Percentiles rank a stretch among this genome's conserved stretches.
These are phyloP conservation scores for Cutaneotrichosporon daszewskae DNA, from an alignment of 1,284 basidiomycete species.

Conservation along the genomic window DNA sequence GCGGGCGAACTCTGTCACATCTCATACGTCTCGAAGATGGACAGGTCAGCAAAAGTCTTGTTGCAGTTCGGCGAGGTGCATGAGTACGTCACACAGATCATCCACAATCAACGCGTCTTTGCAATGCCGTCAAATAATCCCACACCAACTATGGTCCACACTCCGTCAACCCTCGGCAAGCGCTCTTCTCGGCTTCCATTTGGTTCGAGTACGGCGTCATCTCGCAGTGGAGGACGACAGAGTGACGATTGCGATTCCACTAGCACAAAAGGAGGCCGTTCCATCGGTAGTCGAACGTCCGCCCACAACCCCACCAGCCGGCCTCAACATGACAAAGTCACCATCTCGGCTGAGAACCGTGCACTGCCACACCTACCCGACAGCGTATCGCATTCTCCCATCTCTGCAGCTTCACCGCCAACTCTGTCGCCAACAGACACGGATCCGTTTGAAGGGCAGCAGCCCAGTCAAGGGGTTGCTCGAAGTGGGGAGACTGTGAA, in stretches of 20 bases:
- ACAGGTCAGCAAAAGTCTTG: background rate
- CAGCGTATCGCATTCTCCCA: too few relatives aligned
- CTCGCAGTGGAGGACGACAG: slow-evolving; percentile 15
- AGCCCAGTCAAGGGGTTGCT: too few relatives aligned
- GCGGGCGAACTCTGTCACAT: slow-evolving; percentile 62
- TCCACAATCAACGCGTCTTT: background rate
- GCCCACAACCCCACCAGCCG: slow-evolving; percentile 26
- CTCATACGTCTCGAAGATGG: background rate
- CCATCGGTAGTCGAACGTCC: slow-evolving; percentile 27
- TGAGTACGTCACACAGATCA: background rate
- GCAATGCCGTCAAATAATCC: background rate
- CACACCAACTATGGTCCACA: slow-evolving; percentile 1
- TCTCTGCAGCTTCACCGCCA: too few relatives aligned
- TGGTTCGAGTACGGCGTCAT: slow-evolving; percentile 32
- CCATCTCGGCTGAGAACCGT: too few relatives aligned
- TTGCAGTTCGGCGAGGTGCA: background rate
- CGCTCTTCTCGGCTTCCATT: slow-evolving; percentile 28
- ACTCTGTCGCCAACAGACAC: too few relatives aligned
- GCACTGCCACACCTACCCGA: too few relatives aligned
- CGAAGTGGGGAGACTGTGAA: too few relatives aligned
- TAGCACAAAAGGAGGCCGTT: slow-evolving; percentile 26
- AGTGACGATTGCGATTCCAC: slow-evolving; percentile 26
- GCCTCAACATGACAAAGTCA: too few relatives aligned
- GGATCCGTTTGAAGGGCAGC: too few relatives aligned
- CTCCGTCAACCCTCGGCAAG: slow-evolving; percentile 5